Percentiles rank a stretch among this genome's conserved stretches.
These are phyloP conservation scores for Nicotiana noctiflora DNA, from an alignment of 257 asterid genomes.

Conservation along the genomic window DNA sequence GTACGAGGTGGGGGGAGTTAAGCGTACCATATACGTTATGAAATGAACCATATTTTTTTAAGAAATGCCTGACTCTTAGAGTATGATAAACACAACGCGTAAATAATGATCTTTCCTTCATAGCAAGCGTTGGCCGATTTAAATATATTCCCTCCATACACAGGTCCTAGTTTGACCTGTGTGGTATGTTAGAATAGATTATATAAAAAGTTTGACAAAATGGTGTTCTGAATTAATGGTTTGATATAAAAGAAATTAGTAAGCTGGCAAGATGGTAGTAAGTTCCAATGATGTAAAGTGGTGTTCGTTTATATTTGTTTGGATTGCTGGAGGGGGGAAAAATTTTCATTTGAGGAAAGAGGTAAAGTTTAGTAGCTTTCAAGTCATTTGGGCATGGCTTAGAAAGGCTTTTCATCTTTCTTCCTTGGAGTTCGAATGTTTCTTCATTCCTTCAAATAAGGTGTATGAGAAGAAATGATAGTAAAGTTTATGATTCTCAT, in stretches of 20 bases:
- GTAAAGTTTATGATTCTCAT: not conserved
- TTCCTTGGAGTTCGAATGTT: not conserved
- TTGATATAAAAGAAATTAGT: not conserved
- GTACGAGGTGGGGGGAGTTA: not conserved
- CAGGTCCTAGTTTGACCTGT: not conserved
- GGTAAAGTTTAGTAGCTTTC: not conserved
- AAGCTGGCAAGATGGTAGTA: not conserved
- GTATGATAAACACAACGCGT: not conserved
- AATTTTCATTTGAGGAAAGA: not conserved
- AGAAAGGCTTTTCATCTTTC: not conserved
- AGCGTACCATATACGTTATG: no score
- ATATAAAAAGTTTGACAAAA: not conserved
- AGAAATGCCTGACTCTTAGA: no score
- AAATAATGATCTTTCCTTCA: not conserved
- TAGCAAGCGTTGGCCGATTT: not conserved
- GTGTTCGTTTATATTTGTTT: not conserved
- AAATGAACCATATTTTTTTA: no score
- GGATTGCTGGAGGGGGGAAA: not conserved
- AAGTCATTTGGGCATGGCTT: not conserved
- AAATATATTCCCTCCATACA: not conserved
- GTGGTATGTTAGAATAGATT: not conserved
- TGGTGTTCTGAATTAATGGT: not conserved
- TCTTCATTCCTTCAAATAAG: not conserved
- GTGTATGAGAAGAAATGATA: not conserved
- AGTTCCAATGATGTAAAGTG: not conserved